Percentiles rank a stretch among this genome's conserved stretches.
phyloP scores from a whole-genome alignment of 108 stramenopile species.

The Craspedostauros australis region DNA sequence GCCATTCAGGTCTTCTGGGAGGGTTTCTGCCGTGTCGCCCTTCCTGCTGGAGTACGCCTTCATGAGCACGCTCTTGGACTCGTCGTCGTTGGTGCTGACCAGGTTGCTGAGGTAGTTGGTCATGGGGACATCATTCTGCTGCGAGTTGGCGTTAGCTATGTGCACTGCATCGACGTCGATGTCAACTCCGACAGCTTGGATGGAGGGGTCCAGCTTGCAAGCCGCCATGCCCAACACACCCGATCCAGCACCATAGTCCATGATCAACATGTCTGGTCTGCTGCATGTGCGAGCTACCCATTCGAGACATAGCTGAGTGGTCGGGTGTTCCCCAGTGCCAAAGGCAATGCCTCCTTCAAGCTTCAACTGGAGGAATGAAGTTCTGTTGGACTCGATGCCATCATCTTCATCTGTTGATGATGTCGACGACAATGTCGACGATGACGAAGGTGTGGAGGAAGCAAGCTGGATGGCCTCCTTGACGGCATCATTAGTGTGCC shows the following conservation, averaged over 20 bases:
- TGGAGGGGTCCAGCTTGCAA: constrained; percentile 38
- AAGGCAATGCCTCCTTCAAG: constrained; percentile 80
- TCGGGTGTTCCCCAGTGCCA: constrained; percentile 86
- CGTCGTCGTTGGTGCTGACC: constrained; percentile 40
- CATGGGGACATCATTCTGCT: constrained; percentile 55
- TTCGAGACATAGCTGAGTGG: constrained; percentile 69
- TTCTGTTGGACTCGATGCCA: constrained; percentile 2
- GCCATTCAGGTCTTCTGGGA: constrained; percentile 45
- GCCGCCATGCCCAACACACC: constrained; percentile 82
- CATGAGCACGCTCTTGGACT: constrained; percentile 55
- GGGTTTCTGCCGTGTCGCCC: constrained; percentile 23
- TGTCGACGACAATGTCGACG: background rate
- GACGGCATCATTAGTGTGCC: constrained; percentile 57
- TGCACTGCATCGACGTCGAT: constrained; percentile 78
- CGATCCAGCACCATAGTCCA: constrained; percentile 79
- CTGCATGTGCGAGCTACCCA: constrained; percentile 31
- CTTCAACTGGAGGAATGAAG: constrained; percentile 34
- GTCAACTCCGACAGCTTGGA: constrained; percentile 58
- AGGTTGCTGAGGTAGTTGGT: constrained; percentile 53
- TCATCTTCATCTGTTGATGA: background rate
- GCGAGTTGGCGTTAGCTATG: constrained; percentile 72
- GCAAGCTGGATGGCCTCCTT: constrained; percentile 28
- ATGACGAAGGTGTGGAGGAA: constrained; percentile 9
- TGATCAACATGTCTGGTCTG: constrained; percentile 21
- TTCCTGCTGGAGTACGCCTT: constrained; percentile 43